These are phyloP conservation scores for Metschnikowia amazonensis DNA, from an alignment of 805 yeast genomes.

Conservation along the genomic window DNA sequence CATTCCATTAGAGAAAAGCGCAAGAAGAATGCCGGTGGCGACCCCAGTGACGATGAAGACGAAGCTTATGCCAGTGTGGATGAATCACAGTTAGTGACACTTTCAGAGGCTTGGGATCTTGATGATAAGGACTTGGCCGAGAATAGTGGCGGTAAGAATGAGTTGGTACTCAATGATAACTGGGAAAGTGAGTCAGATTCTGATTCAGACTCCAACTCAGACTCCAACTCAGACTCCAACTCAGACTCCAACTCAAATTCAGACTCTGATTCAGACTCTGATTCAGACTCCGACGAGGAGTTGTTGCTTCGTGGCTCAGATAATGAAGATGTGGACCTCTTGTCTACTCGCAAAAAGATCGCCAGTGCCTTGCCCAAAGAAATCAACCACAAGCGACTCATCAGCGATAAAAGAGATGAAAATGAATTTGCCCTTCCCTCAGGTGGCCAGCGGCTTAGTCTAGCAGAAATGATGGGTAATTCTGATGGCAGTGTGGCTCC, in stretches of 20 bases:
- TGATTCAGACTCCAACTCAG: not conserved
- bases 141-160: not conserved
- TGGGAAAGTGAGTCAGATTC: constrained; percentile 15
- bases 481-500: constrained; percentile 54
- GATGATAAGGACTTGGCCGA: constrained; percentile 50
- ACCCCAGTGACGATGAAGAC: constrained; percentile 14
- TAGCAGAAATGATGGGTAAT: constrained; percentile 73
- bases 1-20: constrained; percentile 60
- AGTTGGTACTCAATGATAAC: constrained; percentile 17
- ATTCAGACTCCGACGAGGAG: constrained; percentile 24
- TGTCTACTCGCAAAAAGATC: constrained; percentile 42
- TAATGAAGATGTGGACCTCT: constrained; percentile 49
- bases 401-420: constrained; percentile 57
- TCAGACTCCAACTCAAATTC: constrained; percentile 24
- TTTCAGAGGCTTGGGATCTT: constrained; percentile 87
- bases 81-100: constrained; percentile 66
- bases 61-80: constrained; percentile 67
- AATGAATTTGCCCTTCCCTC: constrained; percentile 69
- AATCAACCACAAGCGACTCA: constrained; percentile 43
- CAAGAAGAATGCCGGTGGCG: constrained; percentile 24
- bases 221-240: constrained; percentile 15
- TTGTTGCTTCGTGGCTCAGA: constrained; percentile 28
- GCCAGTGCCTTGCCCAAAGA: constrained; percentile 34
- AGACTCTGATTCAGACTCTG: constrained; percentile 27
- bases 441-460: constrained; percentile 52